A percentile compares a stretch with the other conserved stretches of the same genome.
Evolutionary conservation across 768 basidiomycete species (phyloP).

Genomic region (Podaxis carcinomalis): DNA sequence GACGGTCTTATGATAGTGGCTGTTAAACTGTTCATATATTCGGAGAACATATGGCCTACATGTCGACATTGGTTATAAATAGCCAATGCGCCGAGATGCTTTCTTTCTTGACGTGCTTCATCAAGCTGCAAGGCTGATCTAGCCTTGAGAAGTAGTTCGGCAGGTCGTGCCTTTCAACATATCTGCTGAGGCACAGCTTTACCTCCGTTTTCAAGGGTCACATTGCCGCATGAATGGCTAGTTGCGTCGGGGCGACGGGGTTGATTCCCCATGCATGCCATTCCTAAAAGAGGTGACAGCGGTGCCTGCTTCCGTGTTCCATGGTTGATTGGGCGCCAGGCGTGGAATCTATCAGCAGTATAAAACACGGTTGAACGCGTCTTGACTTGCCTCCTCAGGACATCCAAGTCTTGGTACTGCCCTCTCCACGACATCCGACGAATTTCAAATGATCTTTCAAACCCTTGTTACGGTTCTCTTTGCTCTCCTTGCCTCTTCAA

Average conservation of each 20-base stretch:
- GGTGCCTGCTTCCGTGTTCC: background rate
- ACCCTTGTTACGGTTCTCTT: constrained; percentile 13
- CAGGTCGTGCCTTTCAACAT: background rate
- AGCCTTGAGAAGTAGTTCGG: background rate
- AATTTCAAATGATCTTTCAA: constrained; percentile 14
- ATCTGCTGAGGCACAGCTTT: background rate
- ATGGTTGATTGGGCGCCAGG: background rate
- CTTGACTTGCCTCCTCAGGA: background rate
- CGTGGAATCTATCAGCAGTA: background rate
- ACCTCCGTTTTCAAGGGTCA: background rate
- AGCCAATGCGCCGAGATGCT: background rate
- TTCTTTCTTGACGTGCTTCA: background rate
- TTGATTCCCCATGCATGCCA: background rate
- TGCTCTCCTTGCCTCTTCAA: constrained; percentile 14
- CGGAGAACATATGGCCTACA: background rate
- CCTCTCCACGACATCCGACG: background rate
- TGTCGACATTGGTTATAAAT: background rate
- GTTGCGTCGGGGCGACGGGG: background rate
- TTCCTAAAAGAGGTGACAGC: background rate
- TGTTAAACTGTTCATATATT: background rate
- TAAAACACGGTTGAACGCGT: background rate
- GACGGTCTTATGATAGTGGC: background rate
- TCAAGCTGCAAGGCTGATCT: background rate
- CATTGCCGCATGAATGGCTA: background rate
- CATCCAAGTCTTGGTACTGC: background rate